These are phyloP conservation scores for Quambalaria eucalypti DNA, from an alignment of 1,284 basidiomycete species.

Conservation along the genomic window DNA sequence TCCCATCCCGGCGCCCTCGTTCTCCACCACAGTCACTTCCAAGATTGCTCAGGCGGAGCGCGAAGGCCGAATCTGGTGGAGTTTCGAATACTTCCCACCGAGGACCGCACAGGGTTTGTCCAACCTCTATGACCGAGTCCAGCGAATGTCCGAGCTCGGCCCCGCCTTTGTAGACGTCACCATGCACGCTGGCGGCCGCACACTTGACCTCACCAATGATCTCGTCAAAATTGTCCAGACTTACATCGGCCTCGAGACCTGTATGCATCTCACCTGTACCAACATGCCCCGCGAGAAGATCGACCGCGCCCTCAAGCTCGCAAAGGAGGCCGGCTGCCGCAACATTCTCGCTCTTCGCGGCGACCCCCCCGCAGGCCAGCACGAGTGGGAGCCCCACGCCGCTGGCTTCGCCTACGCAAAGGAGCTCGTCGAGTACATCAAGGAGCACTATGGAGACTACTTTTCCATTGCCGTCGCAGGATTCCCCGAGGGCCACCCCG, in stretches of 20 bases:
- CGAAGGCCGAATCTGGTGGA: conserved; percentile 45
- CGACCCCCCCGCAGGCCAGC: conserved; percentile 3
- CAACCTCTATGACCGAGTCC: conserved; percentile 68
- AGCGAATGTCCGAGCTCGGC: conserved; percentile 88
- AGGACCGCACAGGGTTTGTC: conserved; percentile 70
- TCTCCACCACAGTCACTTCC: conserved; percentile 30
- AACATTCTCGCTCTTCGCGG: conserved; percentile 64
- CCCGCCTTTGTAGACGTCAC: conserved; percentile 98
- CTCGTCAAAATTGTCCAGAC: conserved; percentile 73
- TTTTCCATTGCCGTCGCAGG: conserved; percentile 45
- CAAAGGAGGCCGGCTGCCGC: conserved; percentile 79
- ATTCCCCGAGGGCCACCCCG: conserved; percentile 59
- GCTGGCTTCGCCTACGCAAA: conserved; percentile 41
- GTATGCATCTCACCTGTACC: conserved; percentile 47
- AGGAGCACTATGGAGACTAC: conserved; percentile 42
- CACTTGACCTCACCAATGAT: conserved; percentile 54
- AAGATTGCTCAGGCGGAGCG: conserved; percentile 45
- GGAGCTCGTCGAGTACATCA: conserved; percentile 44
- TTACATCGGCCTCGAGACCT: conserved; percentile 46
- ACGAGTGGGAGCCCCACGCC: conserved; percentile 17
- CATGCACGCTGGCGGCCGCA: conserved; percentile 93
- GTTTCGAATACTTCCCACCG: conserved; percentile 93
- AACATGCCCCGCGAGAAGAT: conserved; percentile 80
- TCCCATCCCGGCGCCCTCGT: not conserved
- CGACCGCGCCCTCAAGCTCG: conserved; percentile 81